phyloP scores from a whole-genome alignment of 169 alveolate species.

The Pseudocohnilembus persalinus region DNA sequence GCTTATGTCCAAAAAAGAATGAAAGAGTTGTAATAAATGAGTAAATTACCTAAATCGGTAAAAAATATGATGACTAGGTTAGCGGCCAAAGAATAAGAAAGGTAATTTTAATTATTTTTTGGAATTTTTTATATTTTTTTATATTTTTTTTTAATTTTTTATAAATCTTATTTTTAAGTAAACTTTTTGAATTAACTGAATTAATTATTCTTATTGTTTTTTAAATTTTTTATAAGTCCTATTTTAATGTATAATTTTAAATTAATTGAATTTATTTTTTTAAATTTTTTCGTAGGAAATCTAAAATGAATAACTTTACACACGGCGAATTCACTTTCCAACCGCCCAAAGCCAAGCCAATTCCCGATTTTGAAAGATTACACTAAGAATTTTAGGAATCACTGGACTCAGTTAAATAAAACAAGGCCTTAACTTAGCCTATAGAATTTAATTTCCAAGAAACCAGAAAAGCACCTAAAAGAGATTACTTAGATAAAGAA shows the following conservation, averaged over 20 bases:
- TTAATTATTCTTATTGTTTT: too few relatives aligned
- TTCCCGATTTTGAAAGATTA: conserved; percentile 34
- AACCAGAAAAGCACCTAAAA: conserved; percentile 21
- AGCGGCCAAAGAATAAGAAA: not conserved
- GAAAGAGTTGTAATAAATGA: not conserved
- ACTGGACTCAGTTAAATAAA: conserved; percentile 10
- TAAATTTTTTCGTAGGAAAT: too few relatives aligned
- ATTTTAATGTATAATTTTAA: too few relatives aligned
- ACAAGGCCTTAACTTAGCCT: conserved; percentile 23
- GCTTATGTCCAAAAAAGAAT: conserved; percentile 15
- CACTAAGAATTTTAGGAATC: conserved; percentile 25
- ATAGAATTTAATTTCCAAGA: conserved; percentile 16
- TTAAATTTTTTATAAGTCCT: too few relatives aligned
- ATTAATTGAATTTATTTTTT: too few relatives aligned
- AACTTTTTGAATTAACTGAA: too few relatives aligned
- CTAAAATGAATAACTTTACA: not conserved
- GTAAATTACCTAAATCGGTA: conserved; percentile 24
- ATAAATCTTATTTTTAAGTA: too few relatives aligned
- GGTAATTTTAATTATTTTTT: too few relatives aligned
- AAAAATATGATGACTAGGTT: conserved; percentile 11
- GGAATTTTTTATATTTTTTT: too few relatives aligned
- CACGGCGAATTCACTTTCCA: conserved; percentile 4
- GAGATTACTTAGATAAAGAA: conserved; percentile 23
- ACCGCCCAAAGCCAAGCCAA: conserved; percentile 31
- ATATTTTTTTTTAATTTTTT: too few relatives aligned